phyloP scores from a whole-genome alignment of 495 filamentous ascomycete genomes.

The Neurospora sp. region DNA sequence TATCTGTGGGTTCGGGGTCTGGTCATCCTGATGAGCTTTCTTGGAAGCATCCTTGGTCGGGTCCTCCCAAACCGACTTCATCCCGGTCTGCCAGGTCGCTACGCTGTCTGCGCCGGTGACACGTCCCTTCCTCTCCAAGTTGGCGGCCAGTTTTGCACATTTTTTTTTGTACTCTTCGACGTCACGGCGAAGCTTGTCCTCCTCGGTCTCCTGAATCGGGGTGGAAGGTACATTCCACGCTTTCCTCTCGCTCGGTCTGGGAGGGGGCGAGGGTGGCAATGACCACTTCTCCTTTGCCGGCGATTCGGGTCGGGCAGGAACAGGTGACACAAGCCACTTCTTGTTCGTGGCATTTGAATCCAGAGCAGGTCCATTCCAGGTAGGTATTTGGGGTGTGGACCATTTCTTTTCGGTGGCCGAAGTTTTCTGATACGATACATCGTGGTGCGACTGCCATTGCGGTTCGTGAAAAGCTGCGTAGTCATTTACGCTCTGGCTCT shows the following conservation, averaged over 20 bases:
- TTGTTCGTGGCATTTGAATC: not conserved
- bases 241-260: not conserved
- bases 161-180: not conserved
- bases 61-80: not conserved
- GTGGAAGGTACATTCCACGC: too few species aligned
- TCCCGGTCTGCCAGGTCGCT: not conserved
- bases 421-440: accelerated
- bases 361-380: not conserved
- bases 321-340: not conserved
- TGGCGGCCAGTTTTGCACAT: not conserved
- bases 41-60: not conserved
- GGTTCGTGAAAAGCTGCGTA: too few species aligned
- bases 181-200: not conserved
- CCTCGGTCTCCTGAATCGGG: not conserved
- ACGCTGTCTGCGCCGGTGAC: not conserved
- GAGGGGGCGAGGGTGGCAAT: not conserved
- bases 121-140: not conserved
- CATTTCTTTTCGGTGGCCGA: not conserved
- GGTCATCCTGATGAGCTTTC: not conserved
- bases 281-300: not conserved
- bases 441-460: not conserved
- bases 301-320: not conserved
- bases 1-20: not conserved
- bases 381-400: not conserved
- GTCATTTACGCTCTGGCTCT: too few species aligned